Percentiles rank a stretch among this genome's conserved stretches.
phyloP scores from a whole-genome alignment of 768 basidiomycete species.

The Clathrus columnatus region DNA sequence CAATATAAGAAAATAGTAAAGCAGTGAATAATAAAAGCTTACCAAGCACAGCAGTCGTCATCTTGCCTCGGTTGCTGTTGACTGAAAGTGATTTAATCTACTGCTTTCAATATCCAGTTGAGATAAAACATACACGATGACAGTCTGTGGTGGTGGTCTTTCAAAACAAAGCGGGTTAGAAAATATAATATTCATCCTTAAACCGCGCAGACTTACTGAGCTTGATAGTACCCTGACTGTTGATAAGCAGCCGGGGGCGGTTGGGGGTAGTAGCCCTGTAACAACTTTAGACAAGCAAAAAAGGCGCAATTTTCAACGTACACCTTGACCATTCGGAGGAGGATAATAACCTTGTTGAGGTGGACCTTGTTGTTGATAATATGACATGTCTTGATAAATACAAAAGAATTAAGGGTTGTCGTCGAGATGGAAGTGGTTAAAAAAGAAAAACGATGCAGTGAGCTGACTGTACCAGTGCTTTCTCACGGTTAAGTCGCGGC shows the following conservation, averaged over 20 bases:
- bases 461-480: background rate
- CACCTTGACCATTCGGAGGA: conserved; percentile 50
- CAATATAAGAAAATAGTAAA: background rate
- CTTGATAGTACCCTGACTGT: conserved; percentile 21
- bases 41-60: conserved; percentile 52
- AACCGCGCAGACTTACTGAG: conserved; percentile 29
- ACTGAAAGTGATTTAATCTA: conserved; percentile 24
- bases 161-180: conserved; percentile 33
- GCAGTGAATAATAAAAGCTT: conserved; percentile 40
- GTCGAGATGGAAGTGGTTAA: background rate
- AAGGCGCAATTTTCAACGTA: conserved; percentile 53
- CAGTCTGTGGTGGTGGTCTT: conserved; percentile 61
- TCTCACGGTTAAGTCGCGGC: background rate
- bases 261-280: conserved; percentile 26
- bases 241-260: conserved; percentile 68
- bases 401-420: background rate
- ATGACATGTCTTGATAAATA: background rate
- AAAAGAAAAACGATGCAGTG: background rate
- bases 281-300: conserved; percentile 7
- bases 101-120: background rate
- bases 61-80: conserved; percentile 38
- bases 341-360: conserved; percentile 42
- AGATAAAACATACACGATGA: conserved; percentile 57
- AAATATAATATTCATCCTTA: conserved; percentile 22
- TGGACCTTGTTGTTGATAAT: conserved; percentile 22